phyloP scores from a whole-genome alignment of 352 stramenopile genomes.

The Phytophthora melonis region DNA sequence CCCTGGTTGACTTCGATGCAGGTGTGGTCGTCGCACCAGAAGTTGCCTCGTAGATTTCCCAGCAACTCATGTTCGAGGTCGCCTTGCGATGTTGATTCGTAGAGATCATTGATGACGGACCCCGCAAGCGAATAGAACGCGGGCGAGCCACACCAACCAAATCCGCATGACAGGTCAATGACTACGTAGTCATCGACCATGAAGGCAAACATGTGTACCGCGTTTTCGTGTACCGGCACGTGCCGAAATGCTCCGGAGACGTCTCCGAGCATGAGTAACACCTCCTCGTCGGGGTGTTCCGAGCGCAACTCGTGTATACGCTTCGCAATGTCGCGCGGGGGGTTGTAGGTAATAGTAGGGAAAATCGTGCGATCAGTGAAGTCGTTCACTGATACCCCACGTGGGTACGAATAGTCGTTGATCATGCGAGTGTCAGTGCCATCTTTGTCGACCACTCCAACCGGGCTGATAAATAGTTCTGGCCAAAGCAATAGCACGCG shows the following conservation, averaged over 20 bases:
- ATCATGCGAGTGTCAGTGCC: conserved; percentile 8
- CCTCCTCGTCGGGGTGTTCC: neutral
- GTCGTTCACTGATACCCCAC: conserved; percentile 22
- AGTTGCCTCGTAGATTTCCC: conserved; percentile 5
- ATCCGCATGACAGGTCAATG: conserved; percentile 27
- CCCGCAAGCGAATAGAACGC: conserved; percentile 27
- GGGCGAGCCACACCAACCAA: too few species aligned
- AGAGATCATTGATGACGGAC: conserved; percentile 24
- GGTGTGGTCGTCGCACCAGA: conserved; percentile 41
- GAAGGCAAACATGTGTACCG: conserved; percentile 32
- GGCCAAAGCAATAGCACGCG: neutral
- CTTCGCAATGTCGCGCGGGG: conserved; percentile 24
- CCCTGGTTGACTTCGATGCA: conserved; percentile 23
- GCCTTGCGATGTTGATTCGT: neutral
- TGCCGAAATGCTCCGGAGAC: conserved; percentile 39
- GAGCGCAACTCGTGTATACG: conserved; percentile 18
- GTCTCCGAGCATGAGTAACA: conserved; percentile 36
- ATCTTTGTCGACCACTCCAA: conserved; percentile 10
- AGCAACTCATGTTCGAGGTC: too few species aligned
- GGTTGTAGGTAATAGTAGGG: conserved; percentile 17
- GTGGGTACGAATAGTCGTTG: conserved; percentile 26
- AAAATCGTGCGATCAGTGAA: conserved; percentile 19
- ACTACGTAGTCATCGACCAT: conserved; percentile 25
- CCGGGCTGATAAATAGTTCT: conserved; percentile 17
- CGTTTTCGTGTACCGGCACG: conserved; percentile 27